Base-by-base conservation (phyloP, 768 basidiomycete species). In the Solioccasus polychromus region DNA sequence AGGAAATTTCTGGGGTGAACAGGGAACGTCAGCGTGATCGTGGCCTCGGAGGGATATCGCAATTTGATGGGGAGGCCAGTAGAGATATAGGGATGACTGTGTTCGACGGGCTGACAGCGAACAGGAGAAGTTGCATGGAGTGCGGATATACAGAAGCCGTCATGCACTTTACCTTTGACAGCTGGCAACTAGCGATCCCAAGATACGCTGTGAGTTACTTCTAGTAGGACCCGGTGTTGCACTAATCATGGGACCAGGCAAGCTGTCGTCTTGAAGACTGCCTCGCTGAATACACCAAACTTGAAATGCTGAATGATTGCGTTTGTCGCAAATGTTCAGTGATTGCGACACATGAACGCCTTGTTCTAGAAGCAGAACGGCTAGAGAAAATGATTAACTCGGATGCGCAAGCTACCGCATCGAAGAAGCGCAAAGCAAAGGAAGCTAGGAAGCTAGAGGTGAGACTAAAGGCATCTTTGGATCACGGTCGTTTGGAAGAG, bases 121-220 rank as follows among this genome's bases (percentile, higher is more conserved):
- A 95, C 57, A 71, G 92, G 50, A 72, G 93, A 47, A 90, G 87
- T 52, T 97, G 95, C 58, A 75, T 88, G 37, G 75, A 80, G 39
- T 97, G 95, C 60, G 92, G 91, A 15, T 97, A 95, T 62, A 92
- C 91, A 12, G 92, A 94, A 59, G 88, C 92, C 3, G 92, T 92
- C 51, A 92, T 88, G 85, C 92, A 87, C 62, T 94, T 92, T 61
- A 72, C 83, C 2, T 85, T 93, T 53, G 88, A 93, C 61, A 91
- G 83, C 57, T 82, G 88, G 81, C 86, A 89, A 62, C 69, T 94
- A 34, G 75, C 84, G 23, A 70, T 92, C 12, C 90, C 89, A 17
- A 72, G 79, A 58, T 66, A 77, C 39, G 69, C 71, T 26, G 83
- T 87, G 64, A 57, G 81, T 77, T 44, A 14, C 48, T 31, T n/a